A percentile compares a stretch with the other conserved stretches of the same genome.
Evolutionary conservation across 495 filamentous ascomycete genomes (phyloP).

Genomic region (Aspergillus bertholletiae): DNA sequence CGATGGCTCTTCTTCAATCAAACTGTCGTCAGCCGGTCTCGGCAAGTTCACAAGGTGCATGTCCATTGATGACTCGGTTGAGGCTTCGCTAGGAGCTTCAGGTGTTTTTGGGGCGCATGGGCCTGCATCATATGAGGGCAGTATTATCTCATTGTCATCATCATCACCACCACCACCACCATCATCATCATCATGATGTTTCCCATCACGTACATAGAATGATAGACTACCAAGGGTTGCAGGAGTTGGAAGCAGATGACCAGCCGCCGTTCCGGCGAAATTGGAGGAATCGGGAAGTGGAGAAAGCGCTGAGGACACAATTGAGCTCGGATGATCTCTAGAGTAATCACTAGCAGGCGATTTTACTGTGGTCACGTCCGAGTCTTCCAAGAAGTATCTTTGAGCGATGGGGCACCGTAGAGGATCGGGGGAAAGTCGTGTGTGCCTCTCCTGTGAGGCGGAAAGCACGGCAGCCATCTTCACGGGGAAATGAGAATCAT

Average conservation of each 20-base stretch:
- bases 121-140: conserved; percentile 57
- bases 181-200: too few species aligned
- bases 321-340: conserved; percentile 31
- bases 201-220: conserved; percentile 48
- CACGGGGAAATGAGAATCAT: not conserved
- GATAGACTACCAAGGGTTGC: conserved; percentile 65
- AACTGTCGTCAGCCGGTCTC: conserved; percentile 70
- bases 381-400: conserved; percentile 38
- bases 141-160: conserved; percentile 53
- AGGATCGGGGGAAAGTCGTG: conserved; percentile 37
- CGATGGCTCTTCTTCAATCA: conserved; percentile 72
- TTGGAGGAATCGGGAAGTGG: conserved; percentile 39
- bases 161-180: too few species aligned
- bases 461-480: conserved; percentile 46
- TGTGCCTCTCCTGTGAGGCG: conserved; percentile 30
- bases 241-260: conserved; percentile 42
- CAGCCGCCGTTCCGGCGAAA: conserved; percentile 22
- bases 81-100: conserved; percentile 20
- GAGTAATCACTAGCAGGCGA: conserved; percentile 33
- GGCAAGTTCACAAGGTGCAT: conserved; percentile 13
- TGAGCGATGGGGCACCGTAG: conserved; percentile 41
- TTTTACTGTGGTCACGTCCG: conserved; percentile 25
- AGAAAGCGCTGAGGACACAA: conserved; percentile 33
- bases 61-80: conserved; percentile 16
- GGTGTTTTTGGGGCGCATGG: conserved; percentile 15